Evolutionary conservation across 352 stramenopile species (phyloP), one percentile per base, ranked within the genome.

Genomic region (Thraustochytrium sp.): DNA sequence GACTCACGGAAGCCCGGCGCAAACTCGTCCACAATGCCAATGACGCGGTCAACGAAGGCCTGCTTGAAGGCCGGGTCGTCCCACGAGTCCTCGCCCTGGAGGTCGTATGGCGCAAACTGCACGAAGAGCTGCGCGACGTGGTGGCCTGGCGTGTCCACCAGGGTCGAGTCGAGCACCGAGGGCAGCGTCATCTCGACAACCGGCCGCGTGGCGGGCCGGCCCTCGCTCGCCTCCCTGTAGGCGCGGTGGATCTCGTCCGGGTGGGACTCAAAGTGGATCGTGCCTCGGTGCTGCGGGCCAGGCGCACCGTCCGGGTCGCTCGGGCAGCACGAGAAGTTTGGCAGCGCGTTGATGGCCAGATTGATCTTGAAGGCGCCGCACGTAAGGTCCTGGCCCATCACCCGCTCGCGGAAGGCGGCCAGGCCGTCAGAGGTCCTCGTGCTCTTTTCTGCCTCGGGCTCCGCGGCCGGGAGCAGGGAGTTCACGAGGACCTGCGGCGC

Each of bases 111-210:
- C 2, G 93, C 95, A 83, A 96, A 97, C 86, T 96, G 92, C 13
- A 95, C 90, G 78, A 96, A 96, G 2, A 97, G 86, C 11, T 95
- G 84, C 48, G 91, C 92, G n/a, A 96, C 89, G 51, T 96, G 92
- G 40, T 96, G 92, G 23, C 92, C 92, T 91, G 75, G 44, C 46
- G 37, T 76, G 36, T 62, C 49, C 18, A 82, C 78, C 44, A 90
- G 63, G 9, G 91, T 91, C 4, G 84, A 80, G 74, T 96, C 92
- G 5, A 97, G 51, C 0, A 91, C 92, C 2, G 93, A 95, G 2
- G 93, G 93, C 16, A 96, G 89, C 46, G 94, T 96, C 92, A 96
- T 95, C 80, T 97, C 92, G 54, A 96, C 94, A 18, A 96, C 87
- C 51, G 93, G 92, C 37, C 91, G 89, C 53, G 82, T 89, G 16